Evolutionary conservation across 768 basidiomycete species (phyloP).

Genomic region (Termitomyces sp.): DNA sequence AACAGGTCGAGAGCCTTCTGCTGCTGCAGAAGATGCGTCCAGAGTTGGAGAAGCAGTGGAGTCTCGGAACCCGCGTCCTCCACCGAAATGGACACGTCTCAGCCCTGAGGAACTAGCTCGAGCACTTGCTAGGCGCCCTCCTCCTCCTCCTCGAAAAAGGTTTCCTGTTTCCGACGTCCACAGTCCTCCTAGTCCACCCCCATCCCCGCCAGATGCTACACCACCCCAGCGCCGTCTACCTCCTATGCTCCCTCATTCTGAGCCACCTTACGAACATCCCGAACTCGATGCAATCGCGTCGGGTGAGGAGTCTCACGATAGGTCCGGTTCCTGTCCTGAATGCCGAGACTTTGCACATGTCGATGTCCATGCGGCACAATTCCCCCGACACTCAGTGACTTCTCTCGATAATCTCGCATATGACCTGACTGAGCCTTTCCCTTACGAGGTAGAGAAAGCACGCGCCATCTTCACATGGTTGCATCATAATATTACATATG

Average conservation of each 20-base stretch:
- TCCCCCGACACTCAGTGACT: slow-evolving; percentile 36
- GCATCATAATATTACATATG: slow-evolving; percentile 44
- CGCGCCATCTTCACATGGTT: slow-evolving; percentile 46
- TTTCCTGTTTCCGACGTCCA: background rate
- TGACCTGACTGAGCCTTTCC: slow-evolving; percentile 38
- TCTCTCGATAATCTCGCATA: slow-evolving; percentile 37
- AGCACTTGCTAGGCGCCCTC: slow-evolving; percentile 29
- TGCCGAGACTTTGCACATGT: slow-evolving; percentile 41
- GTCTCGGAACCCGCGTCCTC: slow-evolving; percentile 9
- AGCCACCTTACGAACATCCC: slow-evolving; percentile 12
- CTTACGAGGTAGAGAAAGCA: slow-evolving; percentile 40
- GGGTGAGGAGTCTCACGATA: slow-evolving; percentile 7
- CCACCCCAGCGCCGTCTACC: slow-evolving; percentile 24
- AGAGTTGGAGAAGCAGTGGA: background rate
- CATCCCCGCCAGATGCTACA: slow-evolving; percentile 2
- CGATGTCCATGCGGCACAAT: slow-evolving; percentile 40
- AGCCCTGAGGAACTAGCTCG: slow-evolving; percentile 17
- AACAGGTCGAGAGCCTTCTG: background rate
- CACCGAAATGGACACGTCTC: slow-evolving; percentile 16
- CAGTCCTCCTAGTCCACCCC: background rate
- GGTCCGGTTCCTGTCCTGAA: slow-evolving; percentile 30
- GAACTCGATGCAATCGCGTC: slow-evolving; percentile 2
- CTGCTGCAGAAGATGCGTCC: background rate
- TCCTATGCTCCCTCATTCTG: slow-evolving; percentile 27
- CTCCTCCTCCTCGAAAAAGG: slow-evolving; percentile 26